Evolutionary conservation across 2,329 filamentous ascomycete species (phyloP), one percentile per base, ranked within the genome.

Genomic region (Talaromyces sp.): DNA sequence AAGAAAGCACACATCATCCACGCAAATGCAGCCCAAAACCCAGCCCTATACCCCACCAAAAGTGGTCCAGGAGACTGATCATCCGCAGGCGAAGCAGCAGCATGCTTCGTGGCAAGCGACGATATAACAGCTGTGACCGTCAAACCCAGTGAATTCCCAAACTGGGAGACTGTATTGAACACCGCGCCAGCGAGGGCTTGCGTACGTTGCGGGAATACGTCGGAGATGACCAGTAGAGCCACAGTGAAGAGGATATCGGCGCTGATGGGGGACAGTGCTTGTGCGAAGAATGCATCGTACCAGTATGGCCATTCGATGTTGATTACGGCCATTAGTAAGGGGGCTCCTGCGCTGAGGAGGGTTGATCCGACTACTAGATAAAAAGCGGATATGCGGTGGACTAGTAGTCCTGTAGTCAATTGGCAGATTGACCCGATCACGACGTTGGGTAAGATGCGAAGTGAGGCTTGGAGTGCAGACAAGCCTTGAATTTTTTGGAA

Each of bases 111-210:
- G 36, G 60, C 47, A n/a, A 34, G 54, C 11, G 64, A 66, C 25
- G 64, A 66, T 27, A 87, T 82, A 0, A 83, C 80, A 10, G 82
- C 82, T 64, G 82, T 81, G 2, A 84, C 72, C 7, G 84, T 83
- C 2, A 87, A 71, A 0, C 84, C 85, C 0, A 87, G 76, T 0
- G 82, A 80, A 19, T 80, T 82, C 0, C 86, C 86, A 63, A 88
- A 83, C 67, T 88, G 85, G 0, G 80, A 76, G 0, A 84, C 77
- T 0, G 85, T 87, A 67, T 86, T 88, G 72, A 88, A 89, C 0
- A 89, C 86, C 0, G 84, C 86, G 0, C 86, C 87, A 0, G 85
- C 86, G 0, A 89, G 75, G 0, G 84, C 84, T 65, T 89, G 86
- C 0, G 80, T 86, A 8, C 85, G 75, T n/a, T 81, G 77, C 0